These are phyloP conservation scores for Bretschneidera sinensis DNA, from an alignment of 345 rosid genomes.

Conservation along the genomic window DNA sequence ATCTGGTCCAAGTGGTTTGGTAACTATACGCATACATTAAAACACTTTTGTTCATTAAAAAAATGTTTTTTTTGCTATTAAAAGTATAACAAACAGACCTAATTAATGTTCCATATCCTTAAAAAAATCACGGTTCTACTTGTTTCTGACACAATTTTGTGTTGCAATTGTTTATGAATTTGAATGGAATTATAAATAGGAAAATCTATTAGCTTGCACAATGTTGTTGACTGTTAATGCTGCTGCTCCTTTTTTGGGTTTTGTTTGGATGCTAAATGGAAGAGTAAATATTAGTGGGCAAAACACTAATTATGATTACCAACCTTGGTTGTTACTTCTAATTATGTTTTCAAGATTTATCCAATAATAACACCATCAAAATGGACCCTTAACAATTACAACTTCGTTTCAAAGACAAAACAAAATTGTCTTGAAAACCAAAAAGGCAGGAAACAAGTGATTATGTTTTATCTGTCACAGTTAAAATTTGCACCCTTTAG, in stretches of 20 bases:
- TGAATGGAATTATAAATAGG: too few species aligned
- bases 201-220: slow-evolving; percentile 7
- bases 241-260: background rate
- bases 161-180: too few species aligned
- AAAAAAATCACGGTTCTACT: too few species aligned
- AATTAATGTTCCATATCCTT: slow-evolving; percentile 7
- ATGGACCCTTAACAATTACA: slow-evolving; percentile 14
- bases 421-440: background rate
- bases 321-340: slow-evolving; percentile 7
- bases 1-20: slow-evolving; percentile 22
- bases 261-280: background rate
- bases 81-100: slow-evolving; percentile 8
- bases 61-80: too few species aligned
- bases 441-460: background rate
- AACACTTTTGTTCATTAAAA: too few species aligned
- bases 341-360: slow-evolving; percentile 14
- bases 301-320: background rate
- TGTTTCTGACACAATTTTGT: too few species aligned
- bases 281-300: background rate
- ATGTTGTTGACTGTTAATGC: background rate
- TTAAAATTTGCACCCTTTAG: background rate
- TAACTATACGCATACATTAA: too few species aligned
- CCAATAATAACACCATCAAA: slow-evolving; percentile 1
- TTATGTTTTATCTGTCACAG: background rate
- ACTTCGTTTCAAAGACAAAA: slow-evolving; percentile 8